Evolutionary conservation across 192 early-diverging fungal genomes (phyloP).

Genomic region (Coemansia sp.): DNA sequence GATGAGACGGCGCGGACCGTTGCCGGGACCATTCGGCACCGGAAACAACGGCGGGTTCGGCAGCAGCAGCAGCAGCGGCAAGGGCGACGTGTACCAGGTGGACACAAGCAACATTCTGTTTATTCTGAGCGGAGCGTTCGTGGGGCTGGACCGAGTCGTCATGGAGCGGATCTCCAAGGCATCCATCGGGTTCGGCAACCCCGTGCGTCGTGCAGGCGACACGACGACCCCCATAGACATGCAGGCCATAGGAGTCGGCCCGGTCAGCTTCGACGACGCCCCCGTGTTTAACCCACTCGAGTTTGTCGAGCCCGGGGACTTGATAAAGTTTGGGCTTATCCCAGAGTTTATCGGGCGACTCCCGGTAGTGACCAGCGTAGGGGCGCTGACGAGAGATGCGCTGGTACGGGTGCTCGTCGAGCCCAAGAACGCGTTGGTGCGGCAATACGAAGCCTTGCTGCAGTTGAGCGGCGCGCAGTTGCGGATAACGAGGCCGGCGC

Average conservation of each 20-base stretch:
- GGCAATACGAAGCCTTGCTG: slow-evolving; percentile 79
- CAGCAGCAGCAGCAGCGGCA: slow-evolving; percentile 27
- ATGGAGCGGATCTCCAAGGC: slow-evolving; percentile 75
- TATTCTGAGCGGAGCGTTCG: slow-evolving; percentile 85
- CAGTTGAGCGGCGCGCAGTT: slow-evolving; percentile 64
- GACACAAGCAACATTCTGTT: slow-evolving; percentile 92
- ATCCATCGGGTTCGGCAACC: slow-evolving; percentile 77
- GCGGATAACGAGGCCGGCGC: slow-evolving; percentile 67
- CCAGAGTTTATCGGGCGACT: slow-evolving; percentile 89
- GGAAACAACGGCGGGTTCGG: slow-evolving; percentile 13
- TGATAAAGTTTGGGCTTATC: slow-evolving; percentile 84
- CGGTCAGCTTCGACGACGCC: slow-evolving; percentile 24
- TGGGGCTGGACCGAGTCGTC: slow-evolving; percentile 79
- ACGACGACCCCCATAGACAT: slow-evolving; percentile 32
- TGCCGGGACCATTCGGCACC: slow-evolving; percentile 36
- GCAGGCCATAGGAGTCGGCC: slow-evolving; percentile 26
- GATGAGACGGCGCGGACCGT: slow-evolving; percentile 35
- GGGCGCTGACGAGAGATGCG: slow-evolving; percentile 63
- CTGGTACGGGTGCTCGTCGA: slow-evolving; percentile 74
- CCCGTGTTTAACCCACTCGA: slow-evolving; percentile 57
- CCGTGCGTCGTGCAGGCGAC: slow-evolving; percentile 44
- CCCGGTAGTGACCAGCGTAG: slow-evolving; percentile 79
- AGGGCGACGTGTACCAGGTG: slow-evolving; percentile 80
- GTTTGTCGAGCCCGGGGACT: slow-evolving; percentile 69
- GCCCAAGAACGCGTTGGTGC: slow-evolving; percentile 77